Evolutionary conservation across 805 yeast genomes (phyloP).

Genomic region (Nakazawaea siamensis): DNA sequence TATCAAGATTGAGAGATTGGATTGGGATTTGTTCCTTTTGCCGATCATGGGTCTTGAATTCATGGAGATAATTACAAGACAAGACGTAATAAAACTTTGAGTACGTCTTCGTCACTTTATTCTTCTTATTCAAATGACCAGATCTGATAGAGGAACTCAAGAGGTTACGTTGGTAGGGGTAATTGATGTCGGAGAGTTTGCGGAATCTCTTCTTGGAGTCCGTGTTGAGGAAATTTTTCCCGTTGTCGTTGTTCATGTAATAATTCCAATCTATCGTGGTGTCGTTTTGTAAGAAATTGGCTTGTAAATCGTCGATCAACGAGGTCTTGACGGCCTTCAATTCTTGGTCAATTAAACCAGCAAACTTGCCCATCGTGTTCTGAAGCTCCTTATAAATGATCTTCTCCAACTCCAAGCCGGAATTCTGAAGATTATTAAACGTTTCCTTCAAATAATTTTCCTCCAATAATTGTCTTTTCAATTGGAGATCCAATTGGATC

Average conservation of each 20-base stretch:
- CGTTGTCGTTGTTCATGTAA: slow-evolving; percentile 39
- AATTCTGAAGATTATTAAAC: slow-evolving; percentile 51
- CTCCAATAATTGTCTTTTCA: slow-evolving; percentile 53
- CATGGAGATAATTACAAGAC: slow-evolving; percentile 61
- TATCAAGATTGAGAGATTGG: slow-evolving; percentile 30
- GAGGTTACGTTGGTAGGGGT: slow-evolving; percentile 45
- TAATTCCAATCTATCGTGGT: slow-evolving; percentile 66
- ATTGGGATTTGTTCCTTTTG: slow-evolving; percentile 42
- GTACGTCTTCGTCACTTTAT: slow-evolving; percentile 53
- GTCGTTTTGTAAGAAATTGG: slow-evolving; percentile 46
- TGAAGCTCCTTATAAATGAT: slow-evolving; percentile 59
- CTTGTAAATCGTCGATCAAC: slow-evolving; percentile 44
- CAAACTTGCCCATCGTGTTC: slow-evolving; percentile 42
- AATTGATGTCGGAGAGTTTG: slow-evolving; percentile 41
- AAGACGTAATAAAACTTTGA: slow-evolving; percentile 57
- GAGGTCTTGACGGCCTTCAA: slow-evolving; percentile 36
- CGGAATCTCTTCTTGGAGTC: slow-evolving; percentile 22
- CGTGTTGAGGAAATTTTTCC: slow-evolving; percentile 30
- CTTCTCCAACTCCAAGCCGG: slow-evolving; percentile 58
- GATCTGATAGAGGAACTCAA: slow-evolving; percentile 47
- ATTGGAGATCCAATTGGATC: slow-evolving; percentile 54
- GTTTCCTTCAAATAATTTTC: slow-evolving; percentile 63
- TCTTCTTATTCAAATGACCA: slow-evolving; percentile 52
- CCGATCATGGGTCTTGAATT: slow-evolving; percentile 50
- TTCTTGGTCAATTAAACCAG: slow-evolving; percentile 43